These are phyloP conservation scores for Clonostachys rosea DNA, from an alignment of 2,329 filamentous ascomycete species.

Conservation along the genomic window DNA sequence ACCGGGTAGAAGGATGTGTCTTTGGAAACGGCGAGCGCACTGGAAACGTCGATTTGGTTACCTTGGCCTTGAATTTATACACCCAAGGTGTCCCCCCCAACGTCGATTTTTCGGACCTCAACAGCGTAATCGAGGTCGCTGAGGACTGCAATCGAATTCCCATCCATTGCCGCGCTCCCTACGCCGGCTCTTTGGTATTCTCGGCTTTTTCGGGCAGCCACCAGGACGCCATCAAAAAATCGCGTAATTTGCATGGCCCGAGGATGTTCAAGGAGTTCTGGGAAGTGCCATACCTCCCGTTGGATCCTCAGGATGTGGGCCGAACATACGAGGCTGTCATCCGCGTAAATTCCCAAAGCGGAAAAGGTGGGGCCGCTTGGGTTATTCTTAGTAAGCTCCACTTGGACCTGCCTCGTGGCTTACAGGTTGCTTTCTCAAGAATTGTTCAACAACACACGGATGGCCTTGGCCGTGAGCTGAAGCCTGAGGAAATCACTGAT, in stretches of 20 bases:
- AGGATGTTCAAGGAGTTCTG: conserved; percentile 63
- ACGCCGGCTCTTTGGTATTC: conserved; percentile 86
- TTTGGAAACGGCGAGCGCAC: conserved; percentile 79
- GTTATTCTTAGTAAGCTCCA: conserved; percentile 85
- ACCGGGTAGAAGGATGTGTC: conserved; percentile 54
- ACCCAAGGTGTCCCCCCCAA: conserved; percentile 83
- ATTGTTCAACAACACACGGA: conserved; percentile 83
- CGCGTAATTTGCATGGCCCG: conserved; percentile 55
- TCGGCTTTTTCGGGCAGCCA: conserved; percentile 90
- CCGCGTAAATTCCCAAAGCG: conserved; percentile 93
- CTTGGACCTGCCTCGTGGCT: conserved; percentile 85
- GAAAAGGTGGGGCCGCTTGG: conserved; percentile 93
- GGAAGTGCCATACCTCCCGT: conserved; percentile 86
- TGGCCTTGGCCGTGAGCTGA: conserved; percentile 74
- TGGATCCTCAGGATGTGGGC: conserved; percentile 90
- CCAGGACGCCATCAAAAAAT: conserved; percentile 95
- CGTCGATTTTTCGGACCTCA: conserved; percentile 89
- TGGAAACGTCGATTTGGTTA: conserved; percentile 93
- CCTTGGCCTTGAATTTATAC: conserved; percentile 88
- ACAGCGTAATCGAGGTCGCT: conserved; percentile 79
- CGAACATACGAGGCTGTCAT: conserved; percentile 98
- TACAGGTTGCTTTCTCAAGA: conserved; percentile 87
- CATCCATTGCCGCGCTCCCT: conserved; percentile 83
- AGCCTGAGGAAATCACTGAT: conserved; percentile 75
- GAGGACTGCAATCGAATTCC: conserved; percentile 95